phyloP scores from a whole-genome alignment of 257 asterid genomes.

The Gentiana macrophylla region DNA sequence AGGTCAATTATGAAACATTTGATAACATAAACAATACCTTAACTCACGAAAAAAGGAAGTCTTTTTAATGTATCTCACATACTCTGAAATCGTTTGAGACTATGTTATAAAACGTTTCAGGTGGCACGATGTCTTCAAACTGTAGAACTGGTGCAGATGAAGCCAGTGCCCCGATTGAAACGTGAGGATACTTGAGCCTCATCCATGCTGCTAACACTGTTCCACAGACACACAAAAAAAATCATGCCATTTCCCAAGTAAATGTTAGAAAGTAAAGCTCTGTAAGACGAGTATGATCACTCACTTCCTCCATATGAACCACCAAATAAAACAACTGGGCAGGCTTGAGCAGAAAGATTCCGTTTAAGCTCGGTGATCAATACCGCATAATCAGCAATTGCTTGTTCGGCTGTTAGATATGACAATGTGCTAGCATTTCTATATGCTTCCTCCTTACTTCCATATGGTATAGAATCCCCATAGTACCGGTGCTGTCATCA shows the following conservation, averaged over 20 bases:
- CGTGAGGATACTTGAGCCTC: conserved; percentile 93
- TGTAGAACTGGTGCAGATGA: conserved; percentile 91
- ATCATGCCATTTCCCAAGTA: background rate
- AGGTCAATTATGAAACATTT: conserved; percentile 3
- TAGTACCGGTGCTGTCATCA: conserved; percentile 81
- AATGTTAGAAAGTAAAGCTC: background rate
- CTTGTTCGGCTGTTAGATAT: conserved; percentile 80
- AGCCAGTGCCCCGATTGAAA: conserved; percentile 92
- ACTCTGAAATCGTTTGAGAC: conserved; percentile 83
- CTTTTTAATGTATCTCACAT: conserved; percentile 6
- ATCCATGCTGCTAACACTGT: conserved; percentile 98
- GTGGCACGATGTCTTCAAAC: conserved; percentile 80
- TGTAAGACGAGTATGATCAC: conserved; percentile 10
- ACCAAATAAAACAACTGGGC: conserved; percentile 81
- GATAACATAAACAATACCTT: conserved; percentile 3
- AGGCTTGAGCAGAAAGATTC: conserved; percentile 67
- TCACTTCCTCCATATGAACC: conserved; percentile 99
- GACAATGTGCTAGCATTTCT: conserved; percentile 59
- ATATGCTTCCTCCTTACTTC: conserved; percentile 65
- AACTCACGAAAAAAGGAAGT: background rate
- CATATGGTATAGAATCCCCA: conserved; percentile 86
- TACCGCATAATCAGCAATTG: conserved; percentile 81
- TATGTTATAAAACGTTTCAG: conserved; percentile 68
- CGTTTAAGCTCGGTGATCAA: conserved; percentile 69
- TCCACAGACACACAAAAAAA: conserved; percentile 7